phyloP scores from a whole-genome alignment of 108 stramenopile species.

The Nitzschia sp. region DNA sequence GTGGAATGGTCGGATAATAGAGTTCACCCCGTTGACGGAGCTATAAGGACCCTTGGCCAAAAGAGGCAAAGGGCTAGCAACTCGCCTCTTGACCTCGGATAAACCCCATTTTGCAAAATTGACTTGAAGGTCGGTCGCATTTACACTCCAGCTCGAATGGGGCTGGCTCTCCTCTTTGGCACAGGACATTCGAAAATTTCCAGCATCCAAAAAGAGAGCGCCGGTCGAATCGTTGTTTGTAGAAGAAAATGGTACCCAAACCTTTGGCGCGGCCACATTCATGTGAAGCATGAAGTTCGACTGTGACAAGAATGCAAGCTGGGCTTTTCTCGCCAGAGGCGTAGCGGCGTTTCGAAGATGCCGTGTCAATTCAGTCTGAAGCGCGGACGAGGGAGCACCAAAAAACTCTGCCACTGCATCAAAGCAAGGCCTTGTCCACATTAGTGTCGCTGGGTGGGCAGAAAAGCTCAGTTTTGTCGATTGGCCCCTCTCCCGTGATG shows the following conservation, averaged over 20 bases:
- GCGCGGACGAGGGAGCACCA: conserved; percentile 45
- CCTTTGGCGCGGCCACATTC: conserved; percentile 70
- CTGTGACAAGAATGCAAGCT: conserved; percentile 72
- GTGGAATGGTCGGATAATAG: conserved; percentile 67
- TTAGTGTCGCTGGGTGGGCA: conserved; percentile 71
- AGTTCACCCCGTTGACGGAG: conserved; percentile 24
- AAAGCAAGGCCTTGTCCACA: conserved; percentile 72
- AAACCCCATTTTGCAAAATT: conserved; percentile 47
- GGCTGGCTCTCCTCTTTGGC: conserved; percentile 44
- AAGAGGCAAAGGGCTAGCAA: conserved; percentile 18
- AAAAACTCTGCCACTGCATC: conserved; percentile 68
- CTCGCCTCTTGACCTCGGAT: conserved; percentile 14
- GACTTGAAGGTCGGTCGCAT: conserved; percentile 58
- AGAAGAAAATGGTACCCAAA: conserved; percentile 71
- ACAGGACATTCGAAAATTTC: conserved; percentile 48
- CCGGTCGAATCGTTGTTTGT: conserved; percentile 40
- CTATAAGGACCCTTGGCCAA: conserved; percentile 14
- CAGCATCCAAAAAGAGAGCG: conserved; percentile 68
- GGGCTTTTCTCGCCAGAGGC: conserved; percentile 74
- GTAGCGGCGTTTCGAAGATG: conserved; percentile 75
- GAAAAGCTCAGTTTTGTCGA: conserved; percentile 55
- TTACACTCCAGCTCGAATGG: conserved; percentile 44
- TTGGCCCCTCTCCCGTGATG: conserved; percentile 37
- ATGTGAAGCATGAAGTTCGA: conserved; percentile 55
- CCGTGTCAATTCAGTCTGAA: conserved; percentile 49